Conservation (phyloP, 192 early-diverging fungal genomes). For the Coemansia sp. region DNA sequence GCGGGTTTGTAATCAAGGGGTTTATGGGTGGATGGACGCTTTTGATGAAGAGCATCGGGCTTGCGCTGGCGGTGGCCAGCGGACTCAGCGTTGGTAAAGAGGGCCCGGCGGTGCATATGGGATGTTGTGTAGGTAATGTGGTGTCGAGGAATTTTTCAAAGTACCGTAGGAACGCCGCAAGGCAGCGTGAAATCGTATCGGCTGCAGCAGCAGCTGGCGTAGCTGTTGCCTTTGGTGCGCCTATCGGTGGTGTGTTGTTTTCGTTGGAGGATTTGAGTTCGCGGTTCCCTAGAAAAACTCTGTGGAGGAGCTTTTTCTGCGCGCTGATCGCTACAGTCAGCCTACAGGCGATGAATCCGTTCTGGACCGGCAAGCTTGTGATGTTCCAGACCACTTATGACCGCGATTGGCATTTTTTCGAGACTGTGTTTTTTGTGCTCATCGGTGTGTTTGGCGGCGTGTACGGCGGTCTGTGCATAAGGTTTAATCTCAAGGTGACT, state of each 20-base stretch:
- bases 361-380: constrained; percentile 94
- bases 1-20: constrained; percentile 91
- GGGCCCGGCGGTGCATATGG: constrained; percentile 93
- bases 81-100: constrained; percentile 91
- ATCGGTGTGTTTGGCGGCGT: constrained; percentile 84
- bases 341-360: constrained; percentile 90
- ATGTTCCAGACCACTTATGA: constrained; percentile 95
- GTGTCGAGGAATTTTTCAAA: constrained; percentile 80
- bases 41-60: constrained; percentile 74
- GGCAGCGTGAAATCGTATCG: constrained; percentile 72
- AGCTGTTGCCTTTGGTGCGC: constrained; percentile 75
- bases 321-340: constrained; percentile 94
- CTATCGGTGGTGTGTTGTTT: constrained; percentile 73
- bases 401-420: constrained; percentile 94
- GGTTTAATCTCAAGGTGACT: constrained; percentile 69
- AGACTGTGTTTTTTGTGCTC: constrained; percentile 77
- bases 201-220: constrained; percentile 74
- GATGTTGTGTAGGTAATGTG: constrained; percentile 87
- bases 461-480: constrained; percentile 78
- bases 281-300: constrained; percentile 91
- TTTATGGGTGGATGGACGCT: constrained; percentile 93
- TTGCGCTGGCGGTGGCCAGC: constrained; percentile 77
- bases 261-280: constrained; percentile 90
- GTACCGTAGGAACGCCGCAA: constrained; percentile 75
- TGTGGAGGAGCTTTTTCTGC: constrained; percentile 97